Base-by-base conservation (phyloP, 139 green algal species). In the Coccomyxa sp. region DNA sequence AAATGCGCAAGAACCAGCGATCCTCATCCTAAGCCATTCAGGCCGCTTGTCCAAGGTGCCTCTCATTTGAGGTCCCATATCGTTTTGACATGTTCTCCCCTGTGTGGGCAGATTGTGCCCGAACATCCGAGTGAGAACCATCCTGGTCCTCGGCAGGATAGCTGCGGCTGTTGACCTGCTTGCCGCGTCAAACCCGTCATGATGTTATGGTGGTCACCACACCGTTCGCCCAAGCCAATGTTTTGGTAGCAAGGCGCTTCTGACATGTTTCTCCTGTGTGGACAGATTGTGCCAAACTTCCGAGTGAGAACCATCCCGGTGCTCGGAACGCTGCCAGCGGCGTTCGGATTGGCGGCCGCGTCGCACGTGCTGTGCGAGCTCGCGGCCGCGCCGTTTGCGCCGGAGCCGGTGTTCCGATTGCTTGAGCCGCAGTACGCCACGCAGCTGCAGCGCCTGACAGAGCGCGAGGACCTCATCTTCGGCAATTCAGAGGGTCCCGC, bases 241-340 rank as follows among this genome's bases (percentile, higher is more conserved):
- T 68, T 68, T 68, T 68, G 60, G 60, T 16, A 25, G n/a, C n/a
- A n/a, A n/a, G n/a, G n/a, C n/a, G n/a, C n/a, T n/a, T n/a, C n/a
- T n/a, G n/a, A n/a, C n/a, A n/a, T n/a, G n/a, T n/a, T n/a, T n/a
- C n/a, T n/a, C 23, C 28, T 59, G 45, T 31, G 77, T 59, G 32
- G 15, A 66, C 92, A 97, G 93, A 88, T 98, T 13, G 89, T 99
- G 31, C 97, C 97, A 57, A 95, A 95, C 88, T 99, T 99, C 89
- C 88, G 97, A 13, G 91, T 99, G 32, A 86, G 96, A 30, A 98
- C 96, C 59, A 97, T 99, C 80, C 97, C 97, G 0, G 97, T 99
- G 51, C 86, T 99, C 45, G 97, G 97, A 31, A 96, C 95, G 51
- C 93, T 93, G 13, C 97, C 97, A 21, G 94, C 97, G 0, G 84